Conservation (phyloP, 768 basidiomycete species). For the Lactarius quietus region DNA sequence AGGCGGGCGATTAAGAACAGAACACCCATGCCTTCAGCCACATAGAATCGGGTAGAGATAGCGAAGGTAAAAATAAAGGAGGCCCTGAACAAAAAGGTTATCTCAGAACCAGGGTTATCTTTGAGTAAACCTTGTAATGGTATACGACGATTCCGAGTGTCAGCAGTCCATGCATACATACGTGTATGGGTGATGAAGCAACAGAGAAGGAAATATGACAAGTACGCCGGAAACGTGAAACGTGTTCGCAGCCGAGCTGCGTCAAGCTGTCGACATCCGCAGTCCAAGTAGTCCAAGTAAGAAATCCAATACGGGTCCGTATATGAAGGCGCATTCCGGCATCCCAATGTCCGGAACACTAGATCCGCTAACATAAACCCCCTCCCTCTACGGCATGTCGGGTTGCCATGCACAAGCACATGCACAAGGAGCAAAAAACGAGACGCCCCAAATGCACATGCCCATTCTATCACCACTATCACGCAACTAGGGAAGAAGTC, state of each 20-base stretch:
- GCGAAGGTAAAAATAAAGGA: neutral
- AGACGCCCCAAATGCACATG: neutral
- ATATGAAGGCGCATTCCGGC: neutral
- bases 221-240: conserved; percentile 14
- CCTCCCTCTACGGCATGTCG: neutral
- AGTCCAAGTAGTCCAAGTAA: neutral
- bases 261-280: neutral
- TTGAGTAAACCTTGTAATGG: conserved; percentile 1
- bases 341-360: neutral
- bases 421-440: neutral
- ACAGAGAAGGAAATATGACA: conserved; percentile 6
- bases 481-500: neutral
- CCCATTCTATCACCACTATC: neutral
- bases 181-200: neutral
- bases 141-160: conserved; percentile 9
- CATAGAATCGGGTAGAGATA: neutral
- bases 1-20: neutral
- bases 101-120: neutral
- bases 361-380: neutral
- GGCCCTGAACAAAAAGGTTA: neutral
- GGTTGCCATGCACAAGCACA: neutral
- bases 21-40: neutral
- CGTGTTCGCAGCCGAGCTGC: conserved; percentile 21
- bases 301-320: neutral
- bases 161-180: conserved; percentile 15